Evolutionary conservation across 2,329 filamentous ascomycete genomes (phyloP), one percentile per base, ranked within the genome.

Genomic region (Pezicula carpinea): DNA sequence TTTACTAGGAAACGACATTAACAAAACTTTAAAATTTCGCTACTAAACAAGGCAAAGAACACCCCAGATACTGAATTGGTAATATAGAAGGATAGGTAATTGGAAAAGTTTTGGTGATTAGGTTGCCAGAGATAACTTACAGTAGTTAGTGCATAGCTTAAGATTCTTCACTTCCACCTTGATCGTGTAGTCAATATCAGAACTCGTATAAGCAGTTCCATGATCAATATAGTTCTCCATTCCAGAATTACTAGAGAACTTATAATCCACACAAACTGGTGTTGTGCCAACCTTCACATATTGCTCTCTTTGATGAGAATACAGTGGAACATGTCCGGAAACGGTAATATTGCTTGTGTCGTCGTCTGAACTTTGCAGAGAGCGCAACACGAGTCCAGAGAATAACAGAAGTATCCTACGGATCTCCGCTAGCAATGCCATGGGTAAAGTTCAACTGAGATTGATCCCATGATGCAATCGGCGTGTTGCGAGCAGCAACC

Each of bases 61-160:
- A n/a, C n/a, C n/a, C n/a, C n/a, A n/a, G 23, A 88, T 73, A 18
- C 69, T 78, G 67, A 89, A 89, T 56, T 85, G 83, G 57, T 87
- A 87, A 57, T 76, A 57, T 60, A 33, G 13, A 17, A 14, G 10
- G 19, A 39, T 15, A 41, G 17, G 4, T 33, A n/a, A 10, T 18
- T 13, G 26, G 21, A 26, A 11, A 7, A 26, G 19, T 14, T 38
- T 6, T 39, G 32, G 42, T 50, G n/a, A 46, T 38, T 10, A 7
- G 14, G 13, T 17, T 17, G n/a, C n/a, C n/a, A 19, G 15, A 21
- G 39, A 13, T 4, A 19, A 40, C 50, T 38, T 26, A 59, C 60
- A 83, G 63, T 88, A 87, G 2, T 70, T 73, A 0, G 82, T 87
- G 57, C 80, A 85, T 0, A 84, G 73, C 43, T 76, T 67, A 34